These are phyloP conservation scores for Medicago arabica DNA, from an alignment of 306 rosid species.

Conservation along the genomic window DNA sequence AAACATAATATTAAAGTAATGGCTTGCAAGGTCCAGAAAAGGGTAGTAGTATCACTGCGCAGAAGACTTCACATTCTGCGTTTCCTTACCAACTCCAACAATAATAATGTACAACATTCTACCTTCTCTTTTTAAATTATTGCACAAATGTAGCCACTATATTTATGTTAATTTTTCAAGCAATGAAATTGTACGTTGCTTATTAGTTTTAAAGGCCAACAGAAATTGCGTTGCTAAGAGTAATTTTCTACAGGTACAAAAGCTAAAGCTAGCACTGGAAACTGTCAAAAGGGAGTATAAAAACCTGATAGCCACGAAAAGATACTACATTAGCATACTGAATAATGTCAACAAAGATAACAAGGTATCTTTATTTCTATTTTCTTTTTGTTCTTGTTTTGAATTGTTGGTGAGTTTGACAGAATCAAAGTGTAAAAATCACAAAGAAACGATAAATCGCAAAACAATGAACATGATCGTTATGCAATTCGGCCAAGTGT, in stretches of 20 bases:
- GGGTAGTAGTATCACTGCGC: slow-evolving; percentile 51
- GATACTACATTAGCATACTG: slow-evolving; percentile 24
- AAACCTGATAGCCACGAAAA: slow-evolving; percentile 46
- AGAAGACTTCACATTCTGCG: slow-evolving; percentile 67
- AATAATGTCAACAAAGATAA: slow-evolving; percentile 43
- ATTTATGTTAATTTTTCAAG: neutral
- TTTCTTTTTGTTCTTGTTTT: neutral
- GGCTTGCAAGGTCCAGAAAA: slow-evolving; percentile 66
- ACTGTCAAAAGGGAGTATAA: slow-evolving; percentile 49
- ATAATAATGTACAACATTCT: slow-evolving; percentile 55
- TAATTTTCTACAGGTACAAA: slow-evolving; percentile 40
- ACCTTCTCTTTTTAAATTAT: neutral
- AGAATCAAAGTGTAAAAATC: neutral
- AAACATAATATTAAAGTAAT: slow-evolving; percentile 11
- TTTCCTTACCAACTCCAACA: slow-evolving; percentile 51
- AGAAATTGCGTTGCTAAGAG: slow-evolving; percentile 31
- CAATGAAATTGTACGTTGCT: slow-evolving; percentile 33
- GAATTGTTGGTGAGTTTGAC: neutral
- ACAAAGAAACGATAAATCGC: no score
- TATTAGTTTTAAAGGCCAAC: slow-evolving; percentile 47
- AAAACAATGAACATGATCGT: no score
- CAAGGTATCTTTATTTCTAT: slow-evolving; percentile 27
- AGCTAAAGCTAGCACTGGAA: slow-evolving; percentile 47
- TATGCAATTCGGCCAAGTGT: no score
- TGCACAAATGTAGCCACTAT: neutral